Evolutionary conservation across 148 eudicot genomes (phyloP), one percentile per base, ranked within the genome.

Genomic region (Chenopodium formosanum): DNA sequence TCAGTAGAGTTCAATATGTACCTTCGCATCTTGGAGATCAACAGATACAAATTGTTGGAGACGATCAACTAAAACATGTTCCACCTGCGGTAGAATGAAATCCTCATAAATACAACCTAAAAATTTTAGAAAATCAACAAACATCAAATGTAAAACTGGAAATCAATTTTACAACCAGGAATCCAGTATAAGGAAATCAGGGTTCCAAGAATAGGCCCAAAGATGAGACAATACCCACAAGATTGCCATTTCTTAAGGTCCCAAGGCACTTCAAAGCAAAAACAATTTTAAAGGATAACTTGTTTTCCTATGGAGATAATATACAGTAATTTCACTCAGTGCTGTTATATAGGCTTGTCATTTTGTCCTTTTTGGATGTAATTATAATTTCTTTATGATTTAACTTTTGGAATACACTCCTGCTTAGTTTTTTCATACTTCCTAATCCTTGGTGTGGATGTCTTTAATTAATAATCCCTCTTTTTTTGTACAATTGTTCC

Each of bases 11-110:
- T 19, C 75, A 50, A 77, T 22, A 40, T 66, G 62, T 88, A 95
- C 99, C 99, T 93, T 95, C 69, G 92, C 94, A 80, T 88, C 91
- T 89, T 93, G 97, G 82, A 95, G 85, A 88, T 95, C 99, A 82
- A 88, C 90, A 74, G 99, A 91, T 85, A 95, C 86, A 83, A 95
- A 93, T 72, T 95, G 90, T 13, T 84, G 80, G 81, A 95, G 83
- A 77, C 97, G 97, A 85, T 93, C 99, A 77, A 92, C 88, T 79
- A 95, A 88, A 68, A 93, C 97, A 90, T 95, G 99, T 85, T 95
- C 99, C 69, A 95, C 97, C 99, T 93, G 89, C 75, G 78, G 83
- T 29, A 78, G 70, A 62, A 78, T 29, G 32, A 68, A 14, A 82
- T 60, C 47, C 60, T 74, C 64, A 75, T 72, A 86, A 48, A 64